Evolutionary conservation across 164 flowering plant genomes (phyloP), one percentile per base, ranked within the genome.

Genomic region (Magnolia kwangsiensis): DNA sequence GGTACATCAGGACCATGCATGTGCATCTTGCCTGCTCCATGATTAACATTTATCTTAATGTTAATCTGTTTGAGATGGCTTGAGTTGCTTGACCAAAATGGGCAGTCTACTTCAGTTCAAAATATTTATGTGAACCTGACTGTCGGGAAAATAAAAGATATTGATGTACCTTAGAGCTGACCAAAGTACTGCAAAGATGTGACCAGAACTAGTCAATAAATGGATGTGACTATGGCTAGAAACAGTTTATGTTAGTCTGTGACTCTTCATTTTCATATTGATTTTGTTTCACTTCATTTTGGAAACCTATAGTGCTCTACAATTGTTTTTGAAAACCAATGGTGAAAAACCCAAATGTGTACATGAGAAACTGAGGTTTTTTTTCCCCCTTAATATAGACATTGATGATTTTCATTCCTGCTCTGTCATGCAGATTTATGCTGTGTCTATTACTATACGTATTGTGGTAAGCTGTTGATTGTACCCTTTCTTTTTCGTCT

Each of bases 371-470:
- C 45, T 37, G 45, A 37, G 45, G 45, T 3, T 37, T 37, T 37
- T 37, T 37, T 14, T 14, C 13, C 3, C 3, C 10, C 10, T 55
- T 3, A 55, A 11, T 16, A 55, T 55, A 55, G 61, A 55, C 61
- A 37, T 37, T 55, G 61, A 55, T 16, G 61, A 55, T 55, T 55
- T 55, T 55, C 61, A 13, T 55, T 55, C 61, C 61, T 10, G 61
- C 4, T 55, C 16, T 16, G 18, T 55, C 61, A 55, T 55, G 61
- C 61, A 92, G 98, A 94, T 92, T 11, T 94, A 94, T 88, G 97
- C 97, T 6, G 98, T 94, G 77, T 94, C 98, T 14, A 92, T 94
- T 20, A 94, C 98, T 27, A 94, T 94, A 50, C 97, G 97, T 89
- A 91, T 94, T 74, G 97, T 94, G 61, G 61, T 55, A 55, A 55